Evolutionary conservation across 228 moss, liverwort and hornwort genomes (phyloP), one percentile per base, ranked within the genome.

Genomic region (Sphagnum fallax): DNA sequence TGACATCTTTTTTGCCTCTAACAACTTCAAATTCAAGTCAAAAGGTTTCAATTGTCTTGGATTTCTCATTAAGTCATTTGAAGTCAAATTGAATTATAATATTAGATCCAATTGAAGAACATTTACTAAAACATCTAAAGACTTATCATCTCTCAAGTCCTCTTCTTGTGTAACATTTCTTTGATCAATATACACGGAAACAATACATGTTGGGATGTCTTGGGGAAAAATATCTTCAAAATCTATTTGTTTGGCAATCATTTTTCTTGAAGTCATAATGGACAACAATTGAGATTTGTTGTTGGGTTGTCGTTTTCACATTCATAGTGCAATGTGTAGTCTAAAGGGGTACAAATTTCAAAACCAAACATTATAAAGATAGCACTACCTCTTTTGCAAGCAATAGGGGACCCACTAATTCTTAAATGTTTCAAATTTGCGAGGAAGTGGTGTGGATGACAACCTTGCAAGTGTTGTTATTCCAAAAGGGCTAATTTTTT

Each of bases 171-270:
- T 16, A 16, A 16, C 16, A 16, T 0, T 16, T 16, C 16, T 16
- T 16, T 16, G 16, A 16, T 16, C 16, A 16, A 16, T 16, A 16
- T 16, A 16, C 16, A 16, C 16, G 5, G 16, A 16, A 16, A 16
- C 16, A 16, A 16, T 16, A 16, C 16, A 16, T 16, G 16, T 16
- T 16, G 79, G 79, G 16, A 16, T 16, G 5, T 82, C 69, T 0
- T 83, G 78, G 32, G 82, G 80, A 32, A 80, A 82, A 16, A 16
- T 16, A 16, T 16, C 16, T 16, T 16, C 16, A 16, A 16, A 16
- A 16, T 16, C 16, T 16, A 16, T 16, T 16, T 16, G 16, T 16
- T 16, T 16, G 16, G 52, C 53, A 48, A 68, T 68, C 7, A 68
- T n/a, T 50, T 65, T 50, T 1, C 65, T 14, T 48, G 71, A 63